Evolutionary conservation across 345 rosid genomes (phyloP).

Genomic region (Salix exigua): DNA sequence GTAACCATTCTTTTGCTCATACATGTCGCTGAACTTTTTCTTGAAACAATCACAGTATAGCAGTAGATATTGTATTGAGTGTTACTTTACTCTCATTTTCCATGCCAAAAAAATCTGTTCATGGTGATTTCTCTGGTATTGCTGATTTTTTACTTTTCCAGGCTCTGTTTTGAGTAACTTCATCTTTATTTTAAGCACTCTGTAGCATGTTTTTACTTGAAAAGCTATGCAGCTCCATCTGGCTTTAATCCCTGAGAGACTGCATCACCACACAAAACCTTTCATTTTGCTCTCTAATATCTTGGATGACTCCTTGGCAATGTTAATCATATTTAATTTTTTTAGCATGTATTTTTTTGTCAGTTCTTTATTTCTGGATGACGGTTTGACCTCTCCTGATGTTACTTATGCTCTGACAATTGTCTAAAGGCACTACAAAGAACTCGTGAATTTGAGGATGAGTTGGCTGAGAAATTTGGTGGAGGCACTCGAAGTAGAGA

Average conservation of each 20-base stretch:
- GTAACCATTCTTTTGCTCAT: conserved; percentile 33
- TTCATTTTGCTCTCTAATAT: background rate
- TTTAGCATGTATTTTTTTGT: background rate
- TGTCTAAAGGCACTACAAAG: conserved; percentile 76
- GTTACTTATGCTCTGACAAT: conserved; percentile 13
- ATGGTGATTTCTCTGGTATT: background rate
- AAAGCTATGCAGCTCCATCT: background rate
- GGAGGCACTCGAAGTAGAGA: conserved; percentile 65
- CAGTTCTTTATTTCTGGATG: conserved; percentile 3
- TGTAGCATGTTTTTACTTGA: too few relatives aligned
- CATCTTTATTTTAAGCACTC: background rate
- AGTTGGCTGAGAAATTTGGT: conserved; percentile 92
- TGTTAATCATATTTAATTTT: background rate
- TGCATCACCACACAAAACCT: background rate
- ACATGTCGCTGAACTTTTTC: background rate
- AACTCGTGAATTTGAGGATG: conserved; percentile 94
- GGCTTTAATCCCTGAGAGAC: background rate
- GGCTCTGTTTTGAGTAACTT: background rate
- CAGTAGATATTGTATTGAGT: background rate
- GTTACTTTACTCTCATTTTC: background rate
- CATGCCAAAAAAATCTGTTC: background rate
- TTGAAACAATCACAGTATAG: too few relatives aligned
- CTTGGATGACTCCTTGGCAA: background rate
- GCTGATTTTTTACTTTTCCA: background rate
- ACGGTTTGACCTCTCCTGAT: background rate